phyloP scores from a whole-genome alignment of 345 rosid species.

The Populus ilicifolia region DNA sequence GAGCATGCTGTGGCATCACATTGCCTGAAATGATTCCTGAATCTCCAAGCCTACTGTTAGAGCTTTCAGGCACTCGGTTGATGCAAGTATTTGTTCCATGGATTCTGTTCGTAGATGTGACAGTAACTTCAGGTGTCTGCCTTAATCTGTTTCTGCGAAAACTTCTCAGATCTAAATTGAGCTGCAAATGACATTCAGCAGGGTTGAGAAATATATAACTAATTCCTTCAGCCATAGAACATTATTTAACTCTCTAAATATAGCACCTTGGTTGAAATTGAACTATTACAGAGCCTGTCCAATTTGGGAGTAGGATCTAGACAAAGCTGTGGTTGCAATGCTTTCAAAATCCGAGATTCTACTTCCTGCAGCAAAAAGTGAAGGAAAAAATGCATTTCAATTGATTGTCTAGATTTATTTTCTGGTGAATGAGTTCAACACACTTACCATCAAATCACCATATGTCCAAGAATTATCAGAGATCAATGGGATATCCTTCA shows the following conservation, averaged over 20 bases:
- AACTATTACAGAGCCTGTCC: conserved; percentile 63
- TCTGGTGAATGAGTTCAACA: conserved; percentile 9
- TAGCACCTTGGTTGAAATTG: conserved; percentile 56
- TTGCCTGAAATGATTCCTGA: conserved; percentile 46
- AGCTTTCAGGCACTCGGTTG: conserved; percentile 66
- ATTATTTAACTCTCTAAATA: not conserved
- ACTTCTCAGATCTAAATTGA: conserved; percentile 55
- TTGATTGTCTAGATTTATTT: not conserved
- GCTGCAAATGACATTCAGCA: conserved; percentile 45
- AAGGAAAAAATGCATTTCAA: conserved; percentile 6
- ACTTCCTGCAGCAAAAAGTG: conserved; percentile 60
- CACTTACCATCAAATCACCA: conserved; percentile 86
- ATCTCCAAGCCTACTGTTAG: conserved; percentile 48
- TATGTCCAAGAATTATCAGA: conserved; percentile 90
- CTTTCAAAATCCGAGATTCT: conserved; percentile 87
- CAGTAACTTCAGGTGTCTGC: conserved; percentile 59
- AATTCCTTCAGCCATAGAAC: conserved; percentile 3
- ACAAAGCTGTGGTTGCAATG: conserved; percentile 85
- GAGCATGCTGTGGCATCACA: conserved; percentile 51
- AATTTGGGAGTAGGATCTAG: conserved; percentile 88
- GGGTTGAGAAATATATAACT: conserved; percentile 10
- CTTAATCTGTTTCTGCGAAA: conserved; percentile 69
- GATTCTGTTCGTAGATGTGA: conserved; percentile 51
- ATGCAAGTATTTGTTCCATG: conserved; percentile 75
- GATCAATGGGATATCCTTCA: conserved; percentile 80